phyloP scores from a whole-genome alignment of 306 rosid genomes.

The Erythrophleum fordii region DNA sequence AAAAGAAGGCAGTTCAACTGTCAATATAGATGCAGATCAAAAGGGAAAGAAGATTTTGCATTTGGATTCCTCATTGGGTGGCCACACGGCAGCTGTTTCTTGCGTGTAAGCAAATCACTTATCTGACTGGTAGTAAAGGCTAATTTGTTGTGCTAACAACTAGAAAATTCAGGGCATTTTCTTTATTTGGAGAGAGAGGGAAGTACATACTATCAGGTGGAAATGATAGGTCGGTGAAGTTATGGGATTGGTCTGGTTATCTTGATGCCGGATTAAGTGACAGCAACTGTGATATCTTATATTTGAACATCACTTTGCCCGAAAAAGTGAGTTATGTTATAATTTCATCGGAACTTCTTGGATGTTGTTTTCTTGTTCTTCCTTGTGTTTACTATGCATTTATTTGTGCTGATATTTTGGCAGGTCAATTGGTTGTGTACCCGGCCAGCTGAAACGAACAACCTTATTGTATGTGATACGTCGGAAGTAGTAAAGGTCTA shows the following conservation, averaged over 20 bases:
- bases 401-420: slow-evolving; percentile 32
- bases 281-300: slow-evolving; percentile 32
- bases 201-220: slow-evolving; percentile 88
- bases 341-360: slow-evolving; percentile 12
- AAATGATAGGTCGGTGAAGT: slow-evolving; percentile 78
- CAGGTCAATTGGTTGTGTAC: slow-evolving; percentile 97
- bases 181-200: slow-evolving; percentile 83
- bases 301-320: slow-evolving; percentile 60
- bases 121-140: slow-evolving; percentile 30
- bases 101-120: slow-evolving; percentile 65
- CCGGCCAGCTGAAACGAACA: slow-evolving; percentile 73
- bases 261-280: slow-evolving; percentile 45
- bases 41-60: slow-evolving; percentile 55
- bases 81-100: slow-evolving; percentile 85
- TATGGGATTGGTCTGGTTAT: slow-evolving; percentile 79
- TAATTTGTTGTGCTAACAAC: slow-evolving; percentile 40
- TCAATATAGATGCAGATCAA: slow-evolving; percentile 49
- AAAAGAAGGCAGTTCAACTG: slow-evolving; percentile 47
- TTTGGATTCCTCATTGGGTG: slow-evolving; percentile 80
- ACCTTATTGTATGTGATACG: slow-evolving; percentile 88
- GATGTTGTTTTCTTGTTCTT: slow-evolving; percentile 23
- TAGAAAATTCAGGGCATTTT: slow-evolving; percentile 71
- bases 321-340: slow-evolving; percentile 64
- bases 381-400: slow-evolving; percentile 21
- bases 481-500: slow-evolving; percentile 83